Percentiles rank a stretch among this genome's conserved stretches.
These are phyloP conservation scores for Colletotrichum plurivorum DNA, from an alignment of 2,329 filamentous ascomycete species.

Conservation along the genomic window DNA sequence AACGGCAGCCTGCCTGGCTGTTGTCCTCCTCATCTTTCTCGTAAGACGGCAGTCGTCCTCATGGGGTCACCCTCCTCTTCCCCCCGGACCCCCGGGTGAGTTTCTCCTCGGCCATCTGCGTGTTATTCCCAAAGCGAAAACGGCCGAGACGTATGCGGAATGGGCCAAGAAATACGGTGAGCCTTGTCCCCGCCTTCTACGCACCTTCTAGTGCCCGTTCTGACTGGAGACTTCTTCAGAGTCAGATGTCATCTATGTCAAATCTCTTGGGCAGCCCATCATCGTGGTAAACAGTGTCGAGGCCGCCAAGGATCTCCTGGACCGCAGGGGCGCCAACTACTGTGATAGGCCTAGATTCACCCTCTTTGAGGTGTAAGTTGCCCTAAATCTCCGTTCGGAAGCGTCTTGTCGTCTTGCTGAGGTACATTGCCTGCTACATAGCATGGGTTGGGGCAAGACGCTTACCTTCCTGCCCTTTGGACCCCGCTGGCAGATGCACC, in stretches of 20 bases:
- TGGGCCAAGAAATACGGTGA: constrained; percentile 68
- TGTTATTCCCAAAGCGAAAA: constrained; percentile 49
- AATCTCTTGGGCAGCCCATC: constrained; percentile 50
- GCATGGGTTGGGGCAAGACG: constrained; percentile 62
- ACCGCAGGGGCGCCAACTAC: constrained; percentile 61
- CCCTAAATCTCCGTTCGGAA: background rate
- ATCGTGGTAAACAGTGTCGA: constrained; percentile 60
- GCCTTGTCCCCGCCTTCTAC: background rate
- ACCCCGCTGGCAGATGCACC: constrained; percentile 58
- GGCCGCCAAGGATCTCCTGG: constrained; percentile 59
- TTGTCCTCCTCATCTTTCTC: constrained; percentile 24
- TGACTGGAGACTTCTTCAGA: constrained; percentile 20
- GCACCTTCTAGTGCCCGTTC: background rate
- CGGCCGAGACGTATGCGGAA: constrained; percentile 38
- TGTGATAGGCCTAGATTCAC: constrained; percentile 61
- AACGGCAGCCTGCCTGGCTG: constrained; percentile 18
- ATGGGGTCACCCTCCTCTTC: constrained; percentile 33
- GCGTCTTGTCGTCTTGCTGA: constrained; percentile 19
- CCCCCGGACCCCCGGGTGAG: constrained; percentile 41
- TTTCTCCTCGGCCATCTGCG: constrained; percentile 54
- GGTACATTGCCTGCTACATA: constrained; percentile 16
- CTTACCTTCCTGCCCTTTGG: constrained; percentile 61
- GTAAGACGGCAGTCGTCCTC: constrained; percentile 25
- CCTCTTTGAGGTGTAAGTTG: constrained; percentile 51
- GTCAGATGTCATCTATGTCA: constrained; percentile 50